Evolutionary conservation across 73 alveolate species (phyloP), one percentile per base, ranked within the genome.

Genomic region (Stentor roeselii): DNA sequence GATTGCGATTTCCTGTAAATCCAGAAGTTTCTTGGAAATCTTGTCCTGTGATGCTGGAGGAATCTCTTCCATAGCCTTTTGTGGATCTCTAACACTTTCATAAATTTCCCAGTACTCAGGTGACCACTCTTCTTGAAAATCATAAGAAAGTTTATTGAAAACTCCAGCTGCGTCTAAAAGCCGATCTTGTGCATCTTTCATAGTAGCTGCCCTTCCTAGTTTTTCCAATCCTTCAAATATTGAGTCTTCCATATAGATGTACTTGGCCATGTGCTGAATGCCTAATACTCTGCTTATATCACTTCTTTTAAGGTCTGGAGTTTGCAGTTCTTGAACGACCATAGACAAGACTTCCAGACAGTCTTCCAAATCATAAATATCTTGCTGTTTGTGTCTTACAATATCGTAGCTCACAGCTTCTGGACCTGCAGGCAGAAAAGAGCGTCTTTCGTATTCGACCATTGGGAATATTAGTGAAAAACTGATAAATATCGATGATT

Each of bases 291-390:
- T 32, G 37, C 80, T 67, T 14, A 67, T 67, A 15, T 67, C 80
- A 67, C 80, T 67, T 67, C 34, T 67, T 67, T 67, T 67, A 15
- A 14, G 21, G 14, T n/a, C 14, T 1, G 80, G 80, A 1, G 14
- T n/a, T 67, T 67, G n/a, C 50, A 67, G 80, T 11, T 67, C 80
- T 67, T 67, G 50, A 67, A 67, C 80, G 21, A 67, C 34, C 21
- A 40, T 27, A 27, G 21, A 36, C 21, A 67, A 34, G 37, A 67
- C 37, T 21, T 67, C 80, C 37, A 67, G 14, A 67, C 80, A 67
- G 80, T 67, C 80, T 67, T 67, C 80, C 27, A 67, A 32, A 40
- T 67, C 80, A 67, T 67, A 67, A 34, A 67, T 67, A 67, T 67
- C 80, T 67, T 67, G 80, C 80, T 67, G 34, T 67, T 14, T 67